Evolutionary conservation across 176 grass and related monocot species (phyloP).

Genomic region (Oryza glumipatula): DNA sequence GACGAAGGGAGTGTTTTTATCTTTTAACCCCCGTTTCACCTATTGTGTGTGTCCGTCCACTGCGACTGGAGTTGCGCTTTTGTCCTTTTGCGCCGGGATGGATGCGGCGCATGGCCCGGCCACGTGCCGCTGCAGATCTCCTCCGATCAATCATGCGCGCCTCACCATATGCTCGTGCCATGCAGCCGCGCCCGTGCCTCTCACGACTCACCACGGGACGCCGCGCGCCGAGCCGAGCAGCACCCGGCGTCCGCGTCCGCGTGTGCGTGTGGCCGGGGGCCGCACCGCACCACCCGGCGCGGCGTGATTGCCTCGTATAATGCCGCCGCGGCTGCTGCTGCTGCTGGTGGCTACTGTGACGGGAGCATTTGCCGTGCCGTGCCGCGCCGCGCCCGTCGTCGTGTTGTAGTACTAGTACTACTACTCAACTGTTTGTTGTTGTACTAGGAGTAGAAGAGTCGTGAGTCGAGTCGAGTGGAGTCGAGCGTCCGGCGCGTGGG

Average conservation of each 20-base stretch:
- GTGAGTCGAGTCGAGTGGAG: no score
- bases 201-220: background rate
- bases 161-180: background rate
- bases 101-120: slow-evolving; percentile 1
- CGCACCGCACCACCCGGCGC: no score
- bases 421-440: background rate
- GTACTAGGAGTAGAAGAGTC: no score
- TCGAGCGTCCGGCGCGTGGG: no score
- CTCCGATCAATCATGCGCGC: slow-evolving; percentile 3
- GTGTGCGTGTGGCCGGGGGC: no score
- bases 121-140: slow-evolving; percentile 28
- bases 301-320: background rate
- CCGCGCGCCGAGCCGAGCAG: background rate
- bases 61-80: background rate
- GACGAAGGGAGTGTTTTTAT: no score
- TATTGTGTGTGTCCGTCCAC: no score
- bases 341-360: no score
- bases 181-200: background rate
- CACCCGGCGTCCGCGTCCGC: no score
- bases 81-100: slow-evolving; percentile 16
- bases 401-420: background rate
- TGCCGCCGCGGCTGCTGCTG: background rate
- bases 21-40: background rate
- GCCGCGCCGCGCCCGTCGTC: background rate
- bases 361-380: no score